Evolutionary conservation across 2,329 filamentous ascomycete genomes (phyloP).

Genomic region (Trichoderma sp.): DNA sequence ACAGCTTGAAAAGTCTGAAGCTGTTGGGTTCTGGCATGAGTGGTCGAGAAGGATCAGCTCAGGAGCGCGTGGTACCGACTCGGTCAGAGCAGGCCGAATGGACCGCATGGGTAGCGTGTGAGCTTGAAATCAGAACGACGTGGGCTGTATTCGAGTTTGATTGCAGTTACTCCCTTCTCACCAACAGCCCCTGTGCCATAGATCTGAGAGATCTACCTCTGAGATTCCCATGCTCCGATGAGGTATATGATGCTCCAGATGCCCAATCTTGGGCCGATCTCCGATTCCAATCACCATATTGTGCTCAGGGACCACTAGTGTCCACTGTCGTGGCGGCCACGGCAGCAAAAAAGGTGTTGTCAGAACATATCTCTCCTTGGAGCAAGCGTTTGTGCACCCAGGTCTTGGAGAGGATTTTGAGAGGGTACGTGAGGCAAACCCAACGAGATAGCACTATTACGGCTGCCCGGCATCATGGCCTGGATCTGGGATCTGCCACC

Average conservation of each 20-base stretch:
- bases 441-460: constrained; percentile 28
- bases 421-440: constrained; percentile 25
- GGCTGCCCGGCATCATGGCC: constrained; percentile 28
- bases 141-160: constrained; percentile 37
- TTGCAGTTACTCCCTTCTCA: constrained; percentile 34
- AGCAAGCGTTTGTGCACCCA: constrained; percentile 31
- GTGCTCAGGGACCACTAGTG: constrained; percentile 15
- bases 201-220: constrained; percentile 32
- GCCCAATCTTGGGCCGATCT: constrained; percentile 30
- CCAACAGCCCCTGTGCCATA: constrained; percentile 30
- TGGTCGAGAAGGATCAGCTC: background rate
- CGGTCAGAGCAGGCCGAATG: constrained; percentile 24
- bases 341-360: constrained; percentile 9
- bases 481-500: constrained; percentile 21
- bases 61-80: background rate
- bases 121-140: constrained; percentile 28
- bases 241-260: constrained; percentile 32
- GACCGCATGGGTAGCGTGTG: constrained; percentile 27
- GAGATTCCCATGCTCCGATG: constrained; percentile 30
- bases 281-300: constrained; percentile 16
- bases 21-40: constrained; percentile 26
- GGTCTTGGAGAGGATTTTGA: constrained; percentile 32
- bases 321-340: constrained; percentile 13
- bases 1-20: constrained; percentile 30
- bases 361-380: constrained; percentile 28